Evolutionary conservation across 306 rosid genomes (phyloP).

Genomic region (Prunus salicina): DNA sequence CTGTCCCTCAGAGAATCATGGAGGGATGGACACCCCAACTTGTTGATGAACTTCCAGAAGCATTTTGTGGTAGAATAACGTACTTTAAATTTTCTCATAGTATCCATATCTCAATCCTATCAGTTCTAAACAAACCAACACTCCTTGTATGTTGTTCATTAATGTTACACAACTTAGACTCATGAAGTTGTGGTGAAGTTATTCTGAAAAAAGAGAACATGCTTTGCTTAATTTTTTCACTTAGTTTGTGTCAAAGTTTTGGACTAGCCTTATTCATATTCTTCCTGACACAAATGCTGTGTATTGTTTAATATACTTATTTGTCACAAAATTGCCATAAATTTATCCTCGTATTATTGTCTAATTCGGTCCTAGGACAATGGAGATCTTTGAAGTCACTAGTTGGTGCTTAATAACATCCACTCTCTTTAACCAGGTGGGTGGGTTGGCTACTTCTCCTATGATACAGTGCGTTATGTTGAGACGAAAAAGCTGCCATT

Average conservation of each 20-base stretch:
- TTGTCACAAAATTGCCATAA: not conserved
- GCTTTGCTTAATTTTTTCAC: not conserved
- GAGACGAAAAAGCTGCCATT: conserved; percentile 94
- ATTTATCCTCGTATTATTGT: not conserved
- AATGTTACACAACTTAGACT: not conserved
- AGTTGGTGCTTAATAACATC: conserved; percentile 10
- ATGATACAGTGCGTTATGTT: conserved; percentile 93
- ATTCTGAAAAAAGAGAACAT: not conserved
- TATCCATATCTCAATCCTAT: not conserved
- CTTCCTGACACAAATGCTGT: not conserved
- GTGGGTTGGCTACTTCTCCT: conserved; percentile 96
- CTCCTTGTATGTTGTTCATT: not conserved
- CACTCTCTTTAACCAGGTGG: conserved; percentile 59
- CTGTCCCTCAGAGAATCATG: conserved; percentile 70
- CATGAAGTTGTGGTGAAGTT: not conserved
- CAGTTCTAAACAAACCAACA: not conserved
- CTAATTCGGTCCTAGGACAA: not conserved
- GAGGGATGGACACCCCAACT: conserved; percentile 85
- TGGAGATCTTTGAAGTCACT: not conserved
- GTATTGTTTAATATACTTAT: not conserved
- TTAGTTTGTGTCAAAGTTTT: not conserved
- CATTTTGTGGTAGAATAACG: conserved; percentile 68
- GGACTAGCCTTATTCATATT: not conserved
- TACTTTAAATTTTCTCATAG: not conserved
- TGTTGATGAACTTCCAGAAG: conserved; percentile 87